Evolutionary conservation across 2,329 filamentous ascomycete species (phyloP), one percentile per base, ranked within the genome.

Genomic region (Penicillium occitanis): DNA sequence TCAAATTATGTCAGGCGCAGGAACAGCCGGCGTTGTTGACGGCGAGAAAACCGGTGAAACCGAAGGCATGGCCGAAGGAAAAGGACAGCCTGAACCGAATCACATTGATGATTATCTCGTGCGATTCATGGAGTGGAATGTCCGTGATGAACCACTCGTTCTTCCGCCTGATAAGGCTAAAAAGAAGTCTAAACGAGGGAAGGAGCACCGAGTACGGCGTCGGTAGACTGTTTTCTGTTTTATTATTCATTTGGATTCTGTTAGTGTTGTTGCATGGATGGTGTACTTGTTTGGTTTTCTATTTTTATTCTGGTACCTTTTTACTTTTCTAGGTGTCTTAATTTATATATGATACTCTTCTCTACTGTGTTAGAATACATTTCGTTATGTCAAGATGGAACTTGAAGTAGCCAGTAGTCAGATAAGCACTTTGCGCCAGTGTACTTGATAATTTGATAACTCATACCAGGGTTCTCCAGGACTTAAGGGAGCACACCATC

Each of bases 81-180:
- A 78, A 35, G 75, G 42, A 63, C 68, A 37, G 51, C 79, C 80
- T 19, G 78, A 82, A 55, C 83, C 90, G 66, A 79, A 80, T 61
- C 88, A 86, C 48, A 86, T 93, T 65, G 91, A 94, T 74, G 88
- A 92, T 61, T 92, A 90, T 74, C 89, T 95, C 84, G 79, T 95
- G 61, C 80, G 81, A 42, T 85, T 86, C 65, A 91, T 93, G 88
- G 84, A 85, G 55, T 88, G 82, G 80, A 80, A 84, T 68, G 74
- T 84, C 70, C 78, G 77, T 66, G 80, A 84, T 66, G 78, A 83
- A 55, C 82, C 82, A 22, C 75, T 85, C 30, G 76, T 81, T 44
- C 75, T 83, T 40, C 81, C 81, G 1, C 75, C 76, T 33, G 81
- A 83, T 69, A 83, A 81, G 70, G 81, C 72, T 67, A 83, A 80